A percentile compares a stretch with the other conserved stretches of the same genome.
Evolutionary conservation across 805 yeast genomes (phyloP).

Genomic region (Candida xyloterini): DNA sequence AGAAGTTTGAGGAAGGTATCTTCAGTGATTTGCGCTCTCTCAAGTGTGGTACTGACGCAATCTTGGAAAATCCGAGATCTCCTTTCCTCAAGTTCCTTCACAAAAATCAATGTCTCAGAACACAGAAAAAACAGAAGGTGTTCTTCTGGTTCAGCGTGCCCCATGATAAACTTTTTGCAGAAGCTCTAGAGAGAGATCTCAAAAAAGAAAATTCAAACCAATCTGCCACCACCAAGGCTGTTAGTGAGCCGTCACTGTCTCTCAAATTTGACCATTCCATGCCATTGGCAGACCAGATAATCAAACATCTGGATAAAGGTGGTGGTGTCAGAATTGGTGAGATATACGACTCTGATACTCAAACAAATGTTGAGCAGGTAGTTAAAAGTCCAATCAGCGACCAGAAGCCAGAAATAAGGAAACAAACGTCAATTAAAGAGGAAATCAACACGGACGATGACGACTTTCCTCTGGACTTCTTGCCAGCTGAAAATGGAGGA

Average conservation of each 20-base stretch:
- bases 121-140: slow-evolving; percentile 96
- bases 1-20: slow-evolving; percentile 95
- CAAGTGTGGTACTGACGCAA: slow-evolving; percentile 84
- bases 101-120: slow-evolving; percentile 81
- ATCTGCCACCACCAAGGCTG: slow-evolving; percentile 68
- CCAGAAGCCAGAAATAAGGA: slow-evolving; percentile 2
- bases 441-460: slow-evolving; percentile 43
- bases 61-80: slow-evolving; percentile 83
- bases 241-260: slow-evolving; percentile 74
- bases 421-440: slow-evolving; percentile 9
- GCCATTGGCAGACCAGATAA: slow-evolving; percentile 54
- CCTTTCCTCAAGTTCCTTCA: slow-evolving; percentile 79
- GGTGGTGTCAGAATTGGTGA: slow-evolving; percentile 14
- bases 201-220: slow-evolving; percentile 67
- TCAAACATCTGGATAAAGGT: slow-evolving; percentile 21
- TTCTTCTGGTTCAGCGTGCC: slow-evolving; percentile 96
- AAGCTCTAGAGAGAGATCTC: slow-evolving; percentile 89
- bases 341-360: slow-evolving; percentile 17
- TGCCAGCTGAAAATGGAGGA: slow-evolving; percentile 28
- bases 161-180: slow-evolving; percentile 87
- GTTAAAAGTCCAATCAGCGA: slow-evolving; percentile 13
- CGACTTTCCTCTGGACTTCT: slow-evolving; percentile 71
- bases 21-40: slow-evolving; percentile 86
- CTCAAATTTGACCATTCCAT: slow-evolving; percentile 59
- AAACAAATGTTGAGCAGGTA: slow-evolving; percentile 13